These are phyloP conservation scores for Cryptosporidium sp. DNA, from an alignment of 169 alveolate species.

Conservation along the genomic window DNA sequence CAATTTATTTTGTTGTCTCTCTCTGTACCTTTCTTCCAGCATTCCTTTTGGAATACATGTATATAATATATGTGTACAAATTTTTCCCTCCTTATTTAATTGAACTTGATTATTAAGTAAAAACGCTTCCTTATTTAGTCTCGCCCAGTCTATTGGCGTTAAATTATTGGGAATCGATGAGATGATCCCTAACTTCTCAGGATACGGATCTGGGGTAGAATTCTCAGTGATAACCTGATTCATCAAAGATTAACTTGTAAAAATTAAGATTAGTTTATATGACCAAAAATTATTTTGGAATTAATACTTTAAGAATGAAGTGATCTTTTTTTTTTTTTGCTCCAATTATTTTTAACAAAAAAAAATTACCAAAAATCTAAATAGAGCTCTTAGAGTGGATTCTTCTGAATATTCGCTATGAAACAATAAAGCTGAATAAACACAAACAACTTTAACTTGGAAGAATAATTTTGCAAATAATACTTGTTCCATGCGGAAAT, in stretches of 20 bases:
- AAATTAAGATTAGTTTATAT: not conserved
- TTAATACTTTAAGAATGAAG: not conserved
- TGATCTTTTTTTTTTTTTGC: too few species aligned
- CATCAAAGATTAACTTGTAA: not conserved
- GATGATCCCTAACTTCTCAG: slow-evolving; percentile 29
- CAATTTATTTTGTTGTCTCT: slow-evolving; percentile 17
- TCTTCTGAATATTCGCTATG: not conserved
- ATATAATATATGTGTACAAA: slow-evolving; percentile 47
- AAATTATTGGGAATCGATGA: not conserved
- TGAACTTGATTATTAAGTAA: slow-evolving; percentile 46
- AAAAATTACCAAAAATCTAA: not conserved
- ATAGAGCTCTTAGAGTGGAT: not conserved
- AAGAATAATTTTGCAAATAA: not conserved
- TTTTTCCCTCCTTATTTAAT: slow-evolving; percentile 68
- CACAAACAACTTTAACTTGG: not conserved
- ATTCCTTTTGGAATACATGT: slow-evolving; percentile 49
- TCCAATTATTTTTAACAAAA: too few species aligned
- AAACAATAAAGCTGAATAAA: too few species aligned
- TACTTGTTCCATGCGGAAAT: not conserved
- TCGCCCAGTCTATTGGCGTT: slow-evolving; percentile 47
- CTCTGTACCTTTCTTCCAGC: slow-evolving; percentile 36
- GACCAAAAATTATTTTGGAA: not conserved
- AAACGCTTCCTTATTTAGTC: slow-evolving; percentile 47
- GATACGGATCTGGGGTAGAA: not conserved
- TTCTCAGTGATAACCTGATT: not conserved